phyloP scores from a whole-genome alignment of 2,329 filamentous ascomycete species.

The Septoria petroselini region DNA sequence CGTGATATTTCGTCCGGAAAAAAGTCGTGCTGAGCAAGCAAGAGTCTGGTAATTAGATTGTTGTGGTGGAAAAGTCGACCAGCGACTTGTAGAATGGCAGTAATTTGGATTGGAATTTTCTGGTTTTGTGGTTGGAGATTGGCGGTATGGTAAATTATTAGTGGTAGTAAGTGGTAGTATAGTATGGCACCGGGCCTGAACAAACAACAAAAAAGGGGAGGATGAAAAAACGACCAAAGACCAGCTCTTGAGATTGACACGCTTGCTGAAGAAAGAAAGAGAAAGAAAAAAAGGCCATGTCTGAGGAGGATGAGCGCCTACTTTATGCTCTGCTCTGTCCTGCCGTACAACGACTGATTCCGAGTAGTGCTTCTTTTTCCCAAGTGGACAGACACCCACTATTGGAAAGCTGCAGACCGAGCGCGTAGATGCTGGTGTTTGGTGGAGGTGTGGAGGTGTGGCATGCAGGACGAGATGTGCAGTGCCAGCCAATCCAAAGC shows the following conservation, averaged over 20 bases:
- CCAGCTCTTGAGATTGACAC: conserved; percentile 51
- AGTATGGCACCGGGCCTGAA: conserved; percentile 48
- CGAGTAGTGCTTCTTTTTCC: too few relatives aligned
- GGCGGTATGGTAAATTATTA: conserved; percentile 23
- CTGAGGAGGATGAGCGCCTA: conserved; percentile 23
- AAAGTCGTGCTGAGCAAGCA: conserved; percentile 46
- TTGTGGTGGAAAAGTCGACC: conserved; percentile 36
- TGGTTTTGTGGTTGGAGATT: conserved; percentile 19
- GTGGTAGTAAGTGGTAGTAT: conserved; percentile 32
- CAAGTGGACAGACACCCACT: conserved; percentile 18
- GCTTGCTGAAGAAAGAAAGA: conserved; percentile 50
- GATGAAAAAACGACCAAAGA: conserved; percentile 46
- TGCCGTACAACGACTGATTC: conserved; percentile 14
- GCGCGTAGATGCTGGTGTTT: conserved; percentile 28
- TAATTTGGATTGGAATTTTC: conserved; percentile 27
- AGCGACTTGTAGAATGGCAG: conserved; percentile 37
- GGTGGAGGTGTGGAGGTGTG: conserved; percentile 20
- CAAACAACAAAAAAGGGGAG: conserved; percentile 42
- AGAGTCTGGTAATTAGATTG: conserved; percentile 46
- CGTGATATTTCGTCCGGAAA: conserved; percentile 26
- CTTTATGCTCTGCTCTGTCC: conserved; percentile 15
- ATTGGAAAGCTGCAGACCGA: conserved; percentile 32
- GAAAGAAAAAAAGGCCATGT: conserved; percentile 33
- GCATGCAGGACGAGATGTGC: conserved; percentile 13
- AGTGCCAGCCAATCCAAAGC: conserved; percentile 8